Evolutionary conservation across 148 eudicot genomes (phyloP).

Genomic region (Silene uniflora): DNA sequence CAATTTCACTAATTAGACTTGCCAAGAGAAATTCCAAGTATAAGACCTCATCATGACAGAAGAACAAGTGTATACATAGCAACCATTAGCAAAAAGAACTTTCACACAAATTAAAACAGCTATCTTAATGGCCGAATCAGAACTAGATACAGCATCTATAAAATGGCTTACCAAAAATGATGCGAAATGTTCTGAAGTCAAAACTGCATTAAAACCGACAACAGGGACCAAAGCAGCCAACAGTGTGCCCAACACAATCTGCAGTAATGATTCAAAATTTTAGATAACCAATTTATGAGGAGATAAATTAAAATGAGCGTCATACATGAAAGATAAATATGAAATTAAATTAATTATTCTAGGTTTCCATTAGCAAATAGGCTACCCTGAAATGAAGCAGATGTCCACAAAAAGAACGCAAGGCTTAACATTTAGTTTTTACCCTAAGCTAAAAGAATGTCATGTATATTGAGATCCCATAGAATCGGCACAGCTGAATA

Average conservation of each 20-base stretch:
- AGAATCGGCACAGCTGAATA: neutral
- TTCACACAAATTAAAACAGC: neutral
- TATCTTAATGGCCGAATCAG: neutral
- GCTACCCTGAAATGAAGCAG: neutral
- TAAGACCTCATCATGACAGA: neutral
- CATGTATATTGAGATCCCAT: neutral
- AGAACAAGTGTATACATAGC: neutral
- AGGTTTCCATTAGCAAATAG: neutral
- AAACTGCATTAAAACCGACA: conserved; percentile 95
- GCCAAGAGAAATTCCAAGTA: neutral
- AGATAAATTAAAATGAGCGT: neutral
- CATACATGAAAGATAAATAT: neutral
- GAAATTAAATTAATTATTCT: neutral
- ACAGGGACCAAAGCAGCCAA: conserved; percentile 96
- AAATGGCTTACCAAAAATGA: conserved; percentile 76
- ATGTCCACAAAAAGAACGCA: neutral
- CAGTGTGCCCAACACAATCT: conserved; percentile 94
- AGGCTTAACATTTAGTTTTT: neutral
- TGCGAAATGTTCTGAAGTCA: conserved; percentile 98
- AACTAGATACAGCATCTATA: neutral
- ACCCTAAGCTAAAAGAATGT: neutral
- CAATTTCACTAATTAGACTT: conserved; percentile 24
- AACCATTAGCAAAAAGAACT: neutral
- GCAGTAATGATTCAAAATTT: conserved; percentile 31
- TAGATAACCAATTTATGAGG: neutral